A percentile compares a stretch with the other conserved stretches of the same genome.
phyloP scores from a whole-genome alignment of 2,329 filamentous ascomycete species.

The Simplicillium aogashimaense region DNA sequence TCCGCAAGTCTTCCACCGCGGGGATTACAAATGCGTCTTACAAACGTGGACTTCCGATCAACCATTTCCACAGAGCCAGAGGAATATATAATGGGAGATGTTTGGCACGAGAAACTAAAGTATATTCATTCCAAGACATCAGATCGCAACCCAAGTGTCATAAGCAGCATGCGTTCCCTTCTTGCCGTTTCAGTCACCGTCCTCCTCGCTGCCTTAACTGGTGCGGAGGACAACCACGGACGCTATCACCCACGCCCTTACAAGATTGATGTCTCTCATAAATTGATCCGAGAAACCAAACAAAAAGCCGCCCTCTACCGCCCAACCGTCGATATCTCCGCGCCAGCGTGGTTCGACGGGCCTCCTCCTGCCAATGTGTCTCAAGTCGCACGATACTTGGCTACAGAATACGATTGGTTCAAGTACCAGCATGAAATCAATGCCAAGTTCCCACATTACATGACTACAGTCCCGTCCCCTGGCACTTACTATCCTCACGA shows the following conservation, averaged over 20 bases:
- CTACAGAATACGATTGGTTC: slow-evolving; percentile 1
- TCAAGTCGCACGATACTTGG: not conserved
- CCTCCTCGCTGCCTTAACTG: too few relatives aligned
- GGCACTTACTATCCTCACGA: slow-evolving; percentile 1
- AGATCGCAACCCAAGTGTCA: too few relatives aligned
- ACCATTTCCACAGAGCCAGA: too few relatives aligned
- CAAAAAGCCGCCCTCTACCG: not conserved
- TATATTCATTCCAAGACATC: too few relatives aligned
- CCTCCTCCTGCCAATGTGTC: not conserved
- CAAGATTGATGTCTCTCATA: not conserved
- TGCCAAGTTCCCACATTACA: slow-evolving; percentile 1
- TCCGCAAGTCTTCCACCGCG: too few relatives aligned
- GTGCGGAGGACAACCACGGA: too few relatives aligned
- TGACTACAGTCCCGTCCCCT: not conserved
- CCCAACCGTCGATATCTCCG: not conserved
- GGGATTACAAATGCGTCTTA: too few relatives aligned
- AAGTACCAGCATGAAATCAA: not conserved
- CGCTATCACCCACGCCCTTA: not conserved
- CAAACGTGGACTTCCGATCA: too few relatives aligned
- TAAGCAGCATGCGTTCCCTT: too few relatives aligned
- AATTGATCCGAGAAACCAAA: not conserved
- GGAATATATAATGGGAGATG: too few relatives aligned
- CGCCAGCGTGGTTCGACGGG: slow-evolving; percentile 1
- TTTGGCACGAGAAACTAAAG: too few relatives aligned
- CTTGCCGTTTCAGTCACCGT: too few relatives aligned